Evolutionary conservation across 1,284 basidiomycete species (phyloP).

Genomic region (Agaricales sp.): DNA sequence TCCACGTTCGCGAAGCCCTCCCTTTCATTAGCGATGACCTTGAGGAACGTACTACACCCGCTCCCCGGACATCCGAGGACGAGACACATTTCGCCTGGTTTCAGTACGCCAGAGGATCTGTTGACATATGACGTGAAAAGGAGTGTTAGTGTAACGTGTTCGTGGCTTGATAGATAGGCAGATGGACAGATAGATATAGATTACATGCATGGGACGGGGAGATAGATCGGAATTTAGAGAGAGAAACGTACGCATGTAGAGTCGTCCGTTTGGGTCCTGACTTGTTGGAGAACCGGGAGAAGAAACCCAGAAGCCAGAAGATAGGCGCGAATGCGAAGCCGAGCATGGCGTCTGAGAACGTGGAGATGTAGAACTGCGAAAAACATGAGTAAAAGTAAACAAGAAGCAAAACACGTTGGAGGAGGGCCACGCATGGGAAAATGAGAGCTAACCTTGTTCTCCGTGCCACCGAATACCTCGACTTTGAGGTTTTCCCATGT

Average conservation of each 20-base stretch:
- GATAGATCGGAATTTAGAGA: slow-evolving; percentile 10
- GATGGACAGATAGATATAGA: no score
- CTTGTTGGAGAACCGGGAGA: slow-evolving; percentile 36
- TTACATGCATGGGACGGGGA: slow-evolving; percentile 18
- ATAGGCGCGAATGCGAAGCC: slow-evolving; percentile 49
- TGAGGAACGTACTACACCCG: slow-evolving; percentile 75
- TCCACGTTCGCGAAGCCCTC: slow-evolving; percentile 45
- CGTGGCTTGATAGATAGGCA: no score
- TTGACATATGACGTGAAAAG: slow-evolving; percentile 7
- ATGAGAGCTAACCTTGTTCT: slow-evolving; percentile 30
- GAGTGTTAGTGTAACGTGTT: not conserved
- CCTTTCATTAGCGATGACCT: slow-evolving; percentile 65
- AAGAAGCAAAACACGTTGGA: not conserved
- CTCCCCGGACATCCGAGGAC: slow-evolving; percentile 80
- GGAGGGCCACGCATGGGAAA: slow-evolving; percentile 2
- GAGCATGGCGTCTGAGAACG: slow-evolving; percentile 48
- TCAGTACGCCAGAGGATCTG: slow-evolving; percentile 66
- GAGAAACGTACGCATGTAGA: slow-evolving; percentile 48
- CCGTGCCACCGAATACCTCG: slow-evolving; percentile 52
- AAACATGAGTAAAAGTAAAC: not conserved
- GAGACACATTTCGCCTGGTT: slow-evolving; percentile 54
- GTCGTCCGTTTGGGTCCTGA: slow-evolving; percentile 41
- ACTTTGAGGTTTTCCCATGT: slow-evolving; percentile 72
- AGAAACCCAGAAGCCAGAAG: slow-evolving; percentile 37
- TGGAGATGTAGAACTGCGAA: slow-evolving; percentile 52